Conservation (phyloP, 1,139 yeast genomes). For the Debaryomyces robertsiae region DNA sequence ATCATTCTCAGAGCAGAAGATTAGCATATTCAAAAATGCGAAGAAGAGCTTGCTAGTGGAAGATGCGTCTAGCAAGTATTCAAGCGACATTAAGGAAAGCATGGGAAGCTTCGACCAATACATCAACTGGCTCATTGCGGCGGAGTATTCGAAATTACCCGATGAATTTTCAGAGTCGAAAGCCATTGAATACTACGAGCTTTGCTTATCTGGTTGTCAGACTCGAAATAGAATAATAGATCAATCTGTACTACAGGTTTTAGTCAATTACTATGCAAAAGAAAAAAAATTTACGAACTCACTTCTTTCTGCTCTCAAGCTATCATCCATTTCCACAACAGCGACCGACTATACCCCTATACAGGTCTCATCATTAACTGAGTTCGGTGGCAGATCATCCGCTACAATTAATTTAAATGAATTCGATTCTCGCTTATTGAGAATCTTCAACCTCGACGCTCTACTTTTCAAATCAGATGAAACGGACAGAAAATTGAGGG, state of each 20-base stretch:
- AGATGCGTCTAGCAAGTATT: constrained; percentile 7
- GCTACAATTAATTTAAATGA: not conserved
- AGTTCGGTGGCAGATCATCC: not conserved
- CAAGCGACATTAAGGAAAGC: not conserved
- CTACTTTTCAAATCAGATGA: constrained; percentile 17
- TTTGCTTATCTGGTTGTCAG: constrained; percentile 4
- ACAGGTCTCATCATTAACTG: constrained; percentile 2
- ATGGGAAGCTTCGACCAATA: constrained; percentile 18
- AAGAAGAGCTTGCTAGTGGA: constrained; percentile 12
- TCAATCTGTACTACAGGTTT: constrained; percentile 14
- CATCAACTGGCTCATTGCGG: constrained; percentile 53
- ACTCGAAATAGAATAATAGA: constrained; percentile 9
- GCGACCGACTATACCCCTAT: not conserved
- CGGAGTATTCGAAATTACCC: constrained; percentile 34
- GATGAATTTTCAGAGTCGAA: constrained; percentile 30
- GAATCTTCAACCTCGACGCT: constrained; percentile 16
- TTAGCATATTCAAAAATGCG: constrained; percentile 13
- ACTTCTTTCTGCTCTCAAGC: constrained; percentile 15
- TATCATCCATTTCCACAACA: constrained; percentile 6
- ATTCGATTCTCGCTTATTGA: not conserved
- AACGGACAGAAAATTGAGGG: constrained; percentile 8
- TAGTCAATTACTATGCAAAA: constrained; percentile 14
- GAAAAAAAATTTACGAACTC: constrained; percentile 4
- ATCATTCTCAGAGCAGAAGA: not conserved
- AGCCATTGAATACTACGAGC: constrained; percentile 43